A percentile compares a stretch with the other conserved stretches of the same genome.
Conservation (phyloP, 345 rosid species). For the Lepidium africanum region DNA sequence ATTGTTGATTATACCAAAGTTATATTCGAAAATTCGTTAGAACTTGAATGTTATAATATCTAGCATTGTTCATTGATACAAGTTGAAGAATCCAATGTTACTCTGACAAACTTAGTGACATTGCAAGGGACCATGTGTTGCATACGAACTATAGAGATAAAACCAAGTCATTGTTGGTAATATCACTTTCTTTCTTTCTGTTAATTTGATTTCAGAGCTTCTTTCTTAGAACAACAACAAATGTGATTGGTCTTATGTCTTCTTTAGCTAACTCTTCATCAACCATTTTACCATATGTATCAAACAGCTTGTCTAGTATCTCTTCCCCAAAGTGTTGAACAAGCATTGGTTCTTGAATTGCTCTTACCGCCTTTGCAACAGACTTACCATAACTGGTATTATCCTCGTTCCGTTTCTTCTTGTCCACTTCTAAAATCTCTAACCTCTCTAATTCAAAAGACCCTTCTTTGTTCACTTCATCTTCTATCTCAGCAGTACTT, state of each 20-base stretch:
- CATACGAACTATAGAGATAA: too few species aligned
- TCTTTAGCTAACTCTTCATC: conserved; percentile 54
- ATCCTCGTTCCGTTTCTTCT: conserved; percentile 7
- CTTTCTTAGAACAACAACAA: conserved; percentile 51
- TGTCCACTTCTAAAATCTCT: conserved; percentile 46
- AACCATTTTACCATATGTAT: conserved; percentile 42
- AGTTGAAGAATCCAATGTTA: too few species aligned
- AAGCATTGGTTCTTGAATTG: conserved; percentile 79
- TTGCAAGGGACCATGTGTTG: too few species aligned
- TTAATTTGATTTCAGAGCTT: conserved; percentile 29
- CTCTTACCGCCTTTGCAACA: conserved; percentile 72
- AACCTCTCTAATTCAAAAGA: conserved; percentile 44
- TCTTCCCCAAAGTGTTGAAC: conserved; percentile 58
- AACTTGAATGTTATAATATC: too few species aligned
- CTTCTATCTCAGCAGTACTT: conserved; percentile 56
- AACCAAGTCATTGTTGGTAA: too few species aligned
- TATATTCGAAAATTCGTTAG: too few species aligned
- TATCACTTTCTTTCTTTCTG: too few species aligned
- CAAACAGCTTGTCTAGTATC: conserved; percentile 56
- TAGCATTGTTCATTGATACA: too few species aligned
- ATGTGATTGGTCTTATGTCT: conserved; percentile 56
- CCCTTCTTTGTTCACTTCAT: conserved; percentile 49
- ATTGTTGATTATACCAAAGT: too few species aligned
- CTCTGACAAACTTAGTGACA: too few species aligned
- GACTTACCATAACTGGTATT: conserved; percentile 48